Evolutionary conservation across 2,329 filamentous ascomycete genomes (phyloP).

Genomic region (Ceratocystis cubensis): DNA sequence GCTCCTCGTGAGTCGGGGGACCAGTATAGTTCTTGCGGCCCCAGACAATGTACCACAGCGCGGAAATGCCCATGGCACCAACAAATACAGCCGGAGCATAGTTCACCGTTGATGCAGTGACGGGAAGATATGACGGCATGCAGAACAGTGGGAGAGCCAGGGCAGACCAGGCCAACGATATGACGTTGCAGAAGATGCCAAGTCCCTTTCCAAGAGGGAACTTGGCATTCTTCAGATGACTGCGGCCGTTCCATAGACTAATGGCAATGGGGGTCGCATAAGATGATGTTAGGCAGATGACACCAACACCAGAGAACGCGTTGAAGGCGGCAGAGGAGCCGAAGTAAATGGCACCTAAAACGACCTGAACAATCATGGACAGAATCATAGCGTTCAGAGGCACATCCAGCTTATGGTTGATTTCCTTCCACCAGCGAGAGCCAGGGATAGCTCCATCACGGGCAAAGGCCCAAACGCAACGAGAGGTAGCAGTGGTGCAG

Average conservation of each 20-base stretch:
- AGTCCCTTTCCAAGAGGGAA: slow-evolving; percentile 49
- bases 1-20: slow-evolving; percentile 35
- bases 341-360: slow-evolving; percentile 56
- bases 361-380: slow-evolving; percentile 50
- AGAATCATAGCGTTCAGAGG: slow-evolving; percentile 63
- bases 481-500: slow-evolving; percentile 56
- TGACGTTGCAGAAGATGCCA: slow-evolving; percentile 48
- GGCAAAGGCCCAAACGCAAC: slow-evolving; percentile 57
- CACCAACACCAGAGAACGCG: slow-evolving; percentile 57
- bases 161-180: slow-evolving; percentile 54
- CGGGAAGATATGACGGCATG: slow-evolving; percentile 54
- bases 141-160: slow-evolving; percentile 63
- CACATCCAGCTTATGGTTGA: slow-evolving; percentile 50
- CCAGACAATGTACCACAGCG: slow-evolving; percentile 56
- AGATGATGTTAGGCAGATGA: slow-evolving; percentile 55
- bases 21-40: slow-evolving; percentile 57
- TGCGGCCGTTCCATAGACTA: slow-evolving; percentile 47
- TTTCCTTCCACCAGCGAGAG: slow-evolving; percentile 45
- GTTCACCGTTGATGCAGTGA: slow-evolving; percentile 50
- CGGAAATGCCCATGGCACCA: slow-evolving; percentile 48
- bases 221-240: slow-evolving; percentile 42
- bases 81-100: slow-evolving; percentile 66
- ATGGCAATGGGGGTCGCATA: slow-evolving; percentile 57
- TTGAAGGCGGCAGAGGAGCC: slow-evolving; percentile 58
- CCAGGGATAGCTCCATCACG: slow-evolving; percentile 59